Percentiles rank a stretch among this genome's conserved stretches.
These are phyloP conservation scores for Pichia cactophila DNA, from an alignment of 1,139 yeast species.

Conservation along the genomic window DNA sequence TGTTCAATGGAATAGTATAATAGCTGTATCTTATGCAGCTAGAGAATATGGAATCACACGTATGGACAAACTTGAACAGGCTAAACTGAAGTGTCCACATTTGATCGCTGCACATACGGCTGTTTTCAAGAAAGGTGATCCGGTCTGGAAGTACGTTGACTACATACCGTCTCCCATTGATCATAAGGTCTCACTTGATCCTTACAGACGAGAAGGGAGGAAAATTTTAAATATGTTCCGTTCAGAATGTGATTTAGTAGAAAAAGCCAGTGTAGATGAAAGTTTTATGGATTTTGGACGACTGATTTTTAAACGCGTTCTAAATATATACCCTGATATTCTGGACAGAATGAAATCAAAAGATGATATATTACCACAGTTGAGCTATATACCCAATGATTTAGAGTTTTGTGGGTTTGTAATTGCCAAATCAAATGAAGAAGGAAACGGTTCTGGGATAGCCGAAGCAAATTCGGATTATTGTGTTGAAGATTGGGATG, in stretches of 20 bases:
- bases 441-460: slow-evolving; percentile 14
- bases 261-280: slow-evolving; percentile 95
- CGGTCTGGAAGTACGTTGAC: slow-evolving; percentile 64
- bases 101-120: slow-evolving; percentile 87
- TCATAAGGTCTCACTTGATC: slow-evolving; percentile 85
- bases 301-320: slow-evolving; percentile 32
- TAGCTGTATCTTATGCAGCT: slow-evolving; percentile 90
- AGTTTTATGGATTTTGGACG: slow-evolving; percentile 78
- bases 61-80: slow-evolving; percentile 64
- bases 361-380: slow-evolving; percentile 36
- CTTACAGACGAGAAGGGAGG: slow-evolving; percentile 80
- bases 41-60: slow-evolving; percentile 73
- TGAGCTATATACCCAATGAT: slow-evolving; percentile 31
- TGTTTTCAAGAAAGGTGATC: slow-evolving; percentile 80
- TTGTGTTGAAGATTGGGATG: slow-evolving; percentile 72
- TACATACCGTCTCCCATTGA: slow-evolving; percentile 38
- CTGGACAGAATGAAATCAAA: slow-evolving; percentile 5
- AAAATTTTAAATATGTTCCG: slow-evolving; percentile 62
- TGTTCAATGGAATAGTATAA: slow-evolving; percentile 84
- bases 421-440: slow-evolving; percentile 27
- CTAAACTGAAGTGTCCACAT: slow-evolving; percentile 66
- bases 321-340: slow-evolving; percentile 32
- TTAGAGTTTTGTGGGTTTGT: slow-evolving; percentile 18
- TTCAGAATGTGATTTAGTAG: slow-evolving; percentile 55
- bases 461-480: slow-evolving; percentile 11